Base-by-base conservation (phyloP, 495 filamentous ascomycete genomes). In the Massariosphaeria phaeospora region DNA sequence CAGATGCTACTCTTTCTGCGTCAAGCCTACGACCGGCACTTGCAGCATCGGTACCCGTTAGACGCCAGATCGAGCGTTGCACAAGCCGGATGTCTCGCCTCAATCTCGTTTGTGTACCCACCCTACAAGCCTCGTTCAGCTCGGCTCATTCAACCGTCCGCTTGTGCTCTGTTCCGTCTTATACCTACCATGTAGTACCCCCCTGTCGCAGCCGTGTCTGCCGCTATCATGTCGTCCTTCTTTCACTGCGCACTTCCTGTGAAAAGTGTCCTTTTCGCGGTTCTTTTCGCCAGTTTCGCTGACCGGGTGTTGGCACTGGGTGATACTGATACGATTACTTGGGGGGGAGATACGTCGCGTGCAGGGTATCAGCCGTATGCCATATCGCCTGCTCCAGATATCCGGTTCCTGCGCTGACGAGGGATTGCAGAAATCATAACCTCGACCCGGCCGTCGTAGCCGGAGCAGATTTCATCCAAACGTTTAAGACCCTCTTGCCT, bases 361-460 rank as follows among this genome's bases (percentile, higher is more conserved):
- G 39, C 48, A 23, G 55, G 55, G 2, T 59, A 59, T 53, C 55
- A 59, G 48, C 41, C 27, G 55, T 53, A 48, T 1, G 55, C 40
- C 10, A 15, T 23, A 7, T 33, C 2, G 27, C 9, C 2, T n/a
- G 6, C 21, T 7, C 6, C 27, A 2, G 17, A 2, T 13, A 6
- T 31, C 18, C 11, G n/a, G 2, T 18, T 9, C 42, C 9, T 47
- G 31, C 12, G 17, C 30, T 53, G 34, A 59, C 8, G 6, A 17
- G n/a, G 11, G n/a, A n/a, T 12, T 26, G 3, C 47, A 71, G 66
- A 24, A 75, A 72, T 53, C 73, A 76, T 57, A 76, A 75, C 65
- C 72, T 75, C 68, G 73, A 76, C 50, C 73, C 73, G 13, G 59
- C 67, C 8, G 55, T 75, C 23, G 67, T 76, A 0, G 65, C 49